Percentiles rank a stretch among this genome's conserved stretches.
These are phyloP conservation scores for Medicago arabica DNA, from an alignment of 306 rosid genomes.

Conservation along the genomic window DNA sequence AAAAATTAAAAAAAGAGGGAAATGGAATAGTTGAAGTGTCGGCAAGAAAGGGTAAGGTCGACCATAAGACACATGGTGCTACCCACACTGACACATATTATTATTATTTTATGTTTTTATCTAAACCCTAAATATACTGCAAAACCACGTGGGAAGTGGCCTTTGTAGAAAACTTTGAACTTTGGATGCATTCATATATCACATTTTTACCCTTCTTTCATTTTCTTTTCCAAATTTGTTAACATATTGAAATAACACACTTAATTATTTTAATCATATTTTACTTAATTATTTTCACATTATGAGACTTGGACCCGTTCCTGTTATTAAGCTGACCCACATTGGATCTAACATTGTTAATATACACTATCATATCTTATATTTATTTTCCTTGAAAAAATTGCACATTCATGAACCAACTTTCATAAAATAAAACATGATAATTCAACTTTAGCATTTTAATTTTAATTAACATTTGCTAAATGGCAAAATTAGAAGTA, in stretches of 20 bases:
- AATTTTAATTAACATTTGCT: too few species aligned
- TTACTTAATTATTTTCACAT: neutral
- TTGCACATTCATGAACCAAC: too few species aligned
- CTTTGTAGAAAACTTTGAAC: slow-evolving; percentile 17
- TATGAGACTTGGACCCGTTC: neutral
- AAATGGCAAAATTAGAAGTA: too few species aligned
- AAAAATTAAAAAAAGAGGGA: slow-evolving; percentile 32
- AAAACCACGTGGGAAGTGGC: slow-evolving; percentile 61
- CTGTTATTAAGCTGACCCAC: neutral
- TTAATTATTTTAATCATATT: too few species aligned
- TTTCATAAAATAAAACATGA: too few species aligned
- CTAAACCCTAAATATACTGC: slow-evolving; percentile 19
- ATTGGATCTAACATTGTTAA: neutral
- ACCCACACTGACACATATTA: neutral
- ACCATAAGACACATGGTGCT: slow-evolving; percentile 39
- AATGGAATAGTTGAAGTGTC: slow-evolving; percentile 62
- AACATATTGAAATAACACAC: neutral
- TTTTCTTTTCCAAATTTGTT: too few species aligned
- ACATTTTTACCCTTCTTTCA: slow-evolving; percentile 35
- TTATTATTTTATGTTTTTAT: slow-evolving; percentile 19
- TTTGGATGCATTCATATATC: slow-evolving; percentile 38
- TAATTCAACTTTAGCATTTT: too few species aligned
- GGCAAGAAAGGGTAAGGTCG: slow-evolving; percentile 56
- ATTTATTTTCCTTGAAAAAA: too few species aligned
- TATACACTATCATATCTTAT: too few species aligned